Conservation (phyloP, 2,329 filamentous ascomycete species). For the Fusarium albidum region DNA sequence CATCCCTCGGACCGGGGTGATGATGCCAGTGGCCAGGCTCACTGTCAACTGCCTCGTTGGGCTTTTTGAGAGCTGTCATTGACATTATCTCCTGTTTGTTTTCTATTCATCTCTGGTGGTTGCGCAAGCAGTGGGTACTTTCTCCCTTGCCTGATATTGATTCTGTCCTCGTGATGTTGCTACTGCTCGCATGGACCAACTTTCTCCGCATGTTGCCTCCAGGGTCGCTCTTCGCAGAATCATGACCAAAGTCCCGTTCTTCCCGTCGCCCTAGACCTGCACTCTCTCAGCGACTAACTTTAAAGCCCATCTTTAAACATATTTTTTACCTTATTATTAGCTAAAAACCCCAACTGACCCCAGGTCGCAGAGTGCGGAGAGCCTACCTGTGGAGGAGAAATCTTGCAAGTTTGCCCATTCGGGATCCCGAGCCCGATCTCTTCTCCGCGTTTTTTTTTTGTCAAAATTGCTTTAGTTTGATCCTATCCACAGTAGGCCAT, state of each 20-base stretch:
- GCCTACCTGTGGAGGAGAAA: not conserved
- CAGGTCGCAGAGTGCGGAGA: conserved; percentile 22
- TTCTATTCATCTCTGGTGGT: not conserved
- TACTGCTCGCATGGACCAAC: conserved; percentile 15
- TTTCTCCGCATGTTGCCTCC: conserved; percentile 6
- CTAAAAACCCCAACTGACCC: conserved; percentile 32
- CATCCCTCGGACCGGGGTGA: not conserved
- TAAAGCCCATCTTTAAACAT: conserved; percentile 26
- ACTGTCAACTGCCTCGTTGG: conserved; percentile 2
- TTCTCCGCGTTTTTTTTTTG: no score
- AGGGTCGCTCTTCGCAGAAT: conserved; percentile 3
- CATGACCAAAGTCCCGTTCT: not conserved
- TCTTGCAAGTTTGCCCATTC: no score
- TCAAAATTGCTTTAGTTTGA: no score
- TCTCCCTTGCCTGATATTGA: conserved; percentile 6
- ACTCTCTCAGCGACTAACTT: conserved; percentile 3
- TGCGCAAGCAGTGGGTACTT: conserved; percentile 1
- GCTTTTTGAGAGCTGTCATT: no score
- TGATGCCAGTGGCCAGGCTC: not conserved
- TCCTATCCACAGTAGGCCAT: no score
- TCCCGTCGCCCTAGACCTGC: conserved; percentile 11
- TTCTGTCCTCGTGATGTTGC: conserved; percentile 28
- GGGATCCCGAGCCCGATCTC: no score
- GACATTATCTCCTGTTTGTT: no score
- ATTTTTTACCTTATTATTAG: conserved; percentile 35